These are phyloP conservation scores for Yamadazyma taylorii DNA, from an alignment of 1,139 yeast species.

Conservation along the genomic window DNA sequence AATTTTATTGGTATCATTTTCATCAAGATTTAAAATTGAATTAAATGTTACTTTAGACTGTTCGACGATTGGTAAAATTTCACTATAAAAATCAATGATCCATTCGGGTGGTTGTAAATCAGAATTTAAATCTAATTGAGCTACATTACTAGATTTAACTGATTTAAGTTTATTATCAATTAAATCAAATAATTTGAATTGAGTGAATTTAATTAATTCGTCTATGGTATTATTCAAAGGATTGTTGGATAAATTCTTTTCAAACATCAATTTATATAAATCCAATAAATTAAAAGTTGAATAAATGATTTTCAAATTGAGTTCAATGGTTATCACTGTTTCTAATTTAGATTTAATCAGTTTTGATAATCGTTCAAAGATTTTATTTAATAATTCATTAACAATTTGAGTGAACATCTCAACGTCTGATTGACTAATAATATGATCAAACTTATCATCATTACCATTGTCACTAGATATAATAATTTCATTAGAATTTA, in stretches of 20 bases:
- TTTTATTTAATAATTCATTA: constrained; percentile 33
- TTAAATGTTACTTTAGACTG: constrained; percentile 29
- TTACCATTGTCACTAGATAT: constrained; percentile 13
- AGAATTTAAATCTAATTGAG: constrained; percentile 41
- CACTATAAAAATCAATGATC: constrained; percentile 58
- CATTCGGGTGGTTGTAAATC: constrained; percentile 74
- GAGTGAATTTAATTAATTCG: constrained; percentile 30
- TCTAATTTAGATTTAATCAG: constrained; percentile 54
- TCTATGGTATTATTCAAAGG: constrained; percentile 26
- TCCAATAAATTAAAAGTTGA: constrained; percentile 63
- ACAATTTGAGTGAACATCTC: constrained; percentile 25
- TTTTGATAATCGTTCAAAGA: constrained; percentile 38
- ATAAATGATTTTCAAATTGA: constrained; percentile 53
- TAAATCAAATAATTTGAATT: constrained; percentile 41
- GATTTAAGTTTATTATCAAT: constrained; percentile 43
- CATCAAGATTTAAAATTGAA: constrained; percentile 39
- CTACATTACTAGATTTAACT: constrained; percentile 38
- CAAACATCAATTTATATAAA: constrained; percentile 69
- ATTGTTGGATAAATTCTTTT: constrained; percentile 38
- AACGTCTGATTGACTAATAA: constrained; percentile 17
- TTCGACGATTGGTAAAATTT: constrained; percentile 52
- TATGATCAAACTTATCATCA: constrained; percentile 16
- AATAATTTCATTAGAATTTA: constrained; percentile 15
- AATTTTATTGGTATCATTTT: constrained; percentile 32
- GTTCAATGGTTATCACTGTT: constrained; percentile 66